Evolutionary conservation across 768 basidiomycete species (phyloP), one percentile per base, ranked within the genome.

Genomic region (Asterophora lycoperdoides): DNA sequence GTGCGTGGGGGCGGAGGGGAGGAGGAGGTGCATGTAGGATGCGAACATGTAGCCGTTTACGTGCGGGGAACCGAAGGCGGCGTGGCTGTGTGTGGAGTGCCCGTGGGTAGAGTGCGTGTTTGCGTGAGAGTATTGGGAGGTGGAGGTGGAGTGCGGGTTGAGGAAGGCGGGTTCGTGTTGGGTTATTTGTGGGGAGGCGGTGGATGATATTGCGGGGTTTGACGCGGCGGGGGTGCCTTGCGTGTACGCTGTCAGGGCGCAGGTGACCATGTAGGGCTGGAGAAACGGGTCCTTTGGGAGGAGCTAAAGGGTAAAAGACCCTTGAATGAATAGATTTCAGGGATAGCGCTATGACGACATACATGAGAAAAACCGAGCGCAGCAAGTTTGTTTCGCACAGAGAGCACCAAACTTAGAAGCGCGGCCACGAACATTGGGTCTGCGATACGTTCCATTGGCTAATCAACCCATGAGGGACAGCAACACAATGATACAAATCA

Each of bases 211-310:
- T 60, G 15, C 34, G 37, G 44, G 56, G 49, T 54, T 54, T 56
- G 56, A 59, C 41, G 57, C 53, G 41, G 55, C 51, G 26, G 54
- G 51, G 11, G 65, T 48, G 34, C 65, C 54, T 13, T 65, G 60
- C 23, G 65, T 43, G 48, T 73, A 75, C 14, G 67, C 61, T 38
- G 56, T 61, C 5, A 91, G 68, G 1, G 77, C 76, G 19, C 68
- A 63, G 17, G 76, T 58, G 51, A 92, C 85, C 8, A 68, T 68
- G 34, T 76, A 62, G 1, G 87, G 86, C 48, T 88, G 77, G 38
- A 87, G 68, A 59, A 93, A 90, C 1, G 90, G 89, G 62, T 92
- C 90, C 62, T 83, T 84, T 2, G 89, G 84, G 32, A 83, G 68
- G 39, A 63, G 50, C 60, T 67, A 46, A 15, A 52, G 36, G 13